Evolutionary conservation across 306 rosid genomes (phyloP), one percentile per base, ranked within the genome.

Genomic region (Ziziphus jujuba): DNA sequence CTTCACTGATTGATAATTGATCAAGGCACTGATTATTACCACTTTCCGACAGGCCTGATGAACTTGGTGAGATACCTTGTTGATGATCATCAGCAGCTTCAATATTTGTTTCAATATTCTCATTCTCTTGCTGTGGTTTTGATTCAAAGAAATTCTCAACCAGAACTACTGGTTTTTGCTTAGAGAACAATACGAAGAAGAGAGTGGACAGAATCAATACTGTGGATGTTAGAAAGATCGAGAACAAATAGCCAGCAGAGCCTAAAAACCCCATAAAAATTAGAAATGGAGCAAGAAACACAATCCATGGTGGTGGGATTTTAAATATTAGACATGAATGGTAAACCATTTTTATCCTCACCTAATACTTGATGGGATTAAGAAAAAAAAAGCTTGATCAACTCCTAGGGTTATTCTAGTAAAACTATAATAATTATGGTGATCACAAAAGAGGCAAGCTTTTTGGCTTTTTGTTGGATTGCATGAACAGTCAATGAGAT

Each of bases 281-380:
- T 55, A 86, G 61, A 17, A 86, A 59, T 67, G 80, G 70, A 23
- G 83, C 71, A 59, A 81, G 74, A 67, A 71, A 45, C 57, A 59
- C 71, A 60, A 82, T 80, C 93, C 91, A 86, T 66, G 86, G 78
- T 7, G 36, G 74, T 75, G 85, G 79, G 75, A 19, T 79, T 78
- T 79, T 88, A 74, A 85, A 78, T 63, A 77, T 70, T 28, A 28
- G 33, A 68, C 85, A 78, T 51, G 79, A 56, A 81, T 71, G 76
- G 58, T 77, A 58, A 73, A 77, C 82, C 91, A 87, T 91, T 83
- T 88, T 40, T 10, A 40, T 10, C 14, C 45, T 2, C 45, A 11
- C 33, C 33, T 28, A 28, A 40, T 7, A 9, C 3, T 40, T 40
- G 45, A 40, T 10, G 45, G 45, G 11, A 7, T 38, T 7, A 38